These are phyloP conservation scores for Afroboletus lepidellus DNA, from an alignment of 1,284 basidiomycete species.

Conservation along the genomic window DNA sequence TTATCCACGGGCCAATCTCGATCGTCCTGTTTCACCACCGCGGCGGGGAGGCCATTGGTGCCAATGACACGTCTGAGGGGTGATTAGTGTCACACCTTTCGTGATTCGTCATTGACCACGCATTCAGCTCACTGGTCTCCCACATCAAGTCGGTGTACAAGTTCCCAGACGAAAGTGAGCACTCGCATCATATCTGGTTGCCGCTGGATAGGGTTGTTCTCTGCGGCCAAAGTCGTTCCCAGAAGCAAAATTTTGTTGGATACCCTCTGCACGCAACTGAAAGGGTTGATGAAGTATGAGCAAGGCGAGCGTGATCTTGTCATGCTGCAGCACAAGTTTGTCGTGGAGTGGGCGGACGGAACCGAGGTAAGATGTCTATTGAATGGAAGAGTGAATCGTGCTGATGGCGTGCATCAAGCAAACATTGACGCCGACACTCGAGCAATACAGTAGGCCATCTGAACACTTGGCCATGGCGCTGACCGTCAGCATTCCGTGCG, in stretches of 20 bases:
- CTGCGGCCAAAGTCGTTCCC: slow-evolving; percentile 61
- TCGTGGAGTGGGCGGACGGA: slow-evolving; percentile 85
- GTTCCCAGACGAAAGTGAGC: slow-evolving; percentile 71
- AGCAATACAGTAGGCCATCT: slow-evolving; percentile 83
- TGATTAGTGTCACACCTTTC: slow-evolving; percentile 34
- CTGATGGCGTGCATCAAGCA: slow-evolving; percentile 46
- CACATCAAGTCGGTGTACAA: slow-evolving; percentile 68
- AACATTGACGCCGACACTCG: slow-evolving; percentile 89
- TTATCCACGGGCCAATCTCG: too few relatives aligned
- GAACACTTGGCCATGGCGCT: slow-evolving; percentile 94
- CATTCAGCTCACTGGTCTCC: slow-evolving; percentile 56
- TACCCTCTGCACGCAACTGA: slow-evolving; percentile 90
- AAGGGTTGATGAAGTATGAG: slow-evolving; percentile 91
- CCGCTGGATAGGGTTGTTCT: slow-evolving; percentile 94
- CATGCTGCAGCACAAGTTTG: slow-evolving; percentile 97
- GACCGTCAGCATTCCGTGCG: slow-evolving; percentile 91
- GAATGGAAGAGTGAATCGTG: slow-evolving; percentile 5
- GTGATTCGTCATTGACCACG: slow-evolving; percentile 10
- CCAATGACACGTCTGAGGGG: slow-evolving; percentile 70
- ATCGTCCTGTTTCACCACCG: too few relatives aligned
- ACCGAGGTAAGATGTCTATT: slow-evolving; percentile 45
- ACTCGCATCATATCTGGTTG: slow-evolving; percentile 83
- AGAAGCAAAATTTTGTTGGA: slow-evolving; percentile 84
- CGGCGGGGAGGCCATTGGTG: slow-evolving; percentile 76
- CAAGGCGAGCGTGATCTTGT: slow-evolving; percentile 93